phyloP scores from a whole-genome alignment of 768 basidiomycete species.

The Lyophyllum atratum region DNA sequence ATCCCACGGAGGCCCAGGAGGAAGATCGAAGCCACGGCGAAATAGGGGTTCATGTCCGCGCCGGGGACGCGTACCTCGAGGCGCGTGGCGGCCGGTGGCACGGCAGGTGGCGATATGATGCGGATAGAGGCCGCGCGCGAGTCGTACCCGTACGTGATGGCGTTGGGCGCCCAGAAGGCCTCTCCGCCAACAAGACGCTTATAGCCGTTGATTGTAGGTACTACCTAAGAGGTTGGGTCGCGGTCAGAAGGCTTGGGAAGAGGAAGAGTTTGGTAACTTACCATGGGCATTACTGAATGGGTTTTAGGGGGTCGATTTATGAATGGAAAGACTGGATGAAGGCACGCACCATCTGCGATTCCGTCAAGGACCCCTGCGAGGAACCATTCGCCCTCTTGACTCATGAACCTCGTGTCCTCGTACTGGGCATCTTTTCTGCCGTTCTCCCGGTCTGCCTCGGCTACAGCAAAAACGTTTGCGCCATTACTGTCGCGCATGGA shows the following conservation, averaged over 20 bases:
- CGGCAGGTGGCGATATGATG: slow-evolving; percentile 89
- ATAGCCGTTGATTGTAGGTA: slow-evolving; percentile 95
- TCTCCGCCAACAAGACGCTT: slow-evolving; percentile 95
- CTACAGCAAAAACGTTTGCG: slow-evolving; percentile 78
- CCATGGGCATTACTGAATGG: slow-evolving; percentile 75
- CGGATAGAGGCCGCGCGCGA: slow-evolving; percentile 91
- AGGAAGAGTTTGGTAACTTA: slow-evolving; percentile 30
- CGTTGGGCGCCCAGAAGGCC: slow-evolving; percentile 92
- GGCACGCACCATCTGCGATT: slow-evolving; percentile 75
- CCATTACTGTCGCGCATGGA: slow-evolving; percentile 73
- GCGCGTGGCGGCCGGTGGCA: slow-evolving; percentile 78
- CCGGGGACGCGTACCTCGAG: slow-evolving; percentile 95
- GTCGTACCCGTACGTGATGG: slow-evolving; percentile 94
- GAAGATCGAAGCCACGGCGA: slow-evolving; percentile 86
- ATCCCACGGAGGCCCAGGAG: slow-evolving; percentile 87
- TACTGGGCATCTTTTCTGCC: slow-evolving; percentile 74
- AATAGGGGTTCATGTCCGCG: slow-evolving; percentile 96
- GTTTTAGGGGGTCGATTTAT: not conserved
- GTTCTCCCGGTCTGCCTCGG: slow-evolving; percentile 54
- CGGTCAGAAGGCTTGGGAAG: not conserved
- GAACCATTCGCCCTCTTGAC: slow-evolving; percentile 86
- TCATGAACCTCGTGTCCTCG: slow-evolving; percentile 84
- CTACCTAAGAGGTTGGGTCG: slow-evolving; percentile 49
- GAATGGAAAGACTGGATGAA: not conserved
- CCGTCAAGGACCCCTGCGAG: slow-evolving; percentile 92